A percentile compares a stretch with the other conserved stretches of the same genome.
Conservation (phyloP, 176 grass and related monocot genomes). For the Coix lacrymajobi region DNA sequence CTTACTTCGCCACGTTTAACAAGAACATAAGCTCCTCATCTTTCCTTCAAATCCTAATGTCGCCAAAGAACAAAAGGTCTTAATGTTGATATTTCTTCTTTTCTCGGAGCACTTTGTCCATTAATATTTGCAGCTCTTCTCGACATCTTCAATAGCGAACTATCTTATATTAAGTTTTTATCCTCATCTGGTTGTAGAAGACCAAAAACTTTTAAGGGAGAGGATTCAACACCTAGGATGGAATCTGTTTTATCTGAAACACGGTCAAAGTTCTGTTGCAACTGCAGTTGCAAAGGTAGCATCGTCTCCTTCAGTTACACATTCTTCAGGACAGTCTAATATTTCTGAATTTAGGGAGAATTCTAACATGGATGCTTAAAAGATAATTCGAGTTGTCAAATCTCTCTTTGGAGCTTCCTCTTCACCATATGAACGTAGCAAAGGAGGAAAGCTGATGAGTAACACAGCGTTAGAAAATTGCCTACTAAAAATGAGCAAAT, state of each 20-base stretch:
- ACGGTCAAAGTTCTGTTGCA: conserved; percentile 49
- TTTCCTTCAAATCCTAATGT: too few relatives aligned
- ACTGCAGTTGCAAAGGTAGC: conserved; percentile 18
- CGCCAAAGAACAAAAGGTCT: too few relatives aligned
- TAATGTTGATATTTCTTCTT: too few relatives aligned
- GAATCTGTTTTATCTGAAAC: conserved; percentile 66
- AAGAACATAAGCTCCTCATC: too few relatives aligned
- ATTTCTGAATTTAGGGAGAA: conserved; percentile 25
- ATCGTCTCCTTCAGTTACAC: conserved; percentile 29
- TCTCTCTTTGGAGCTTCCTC: conserved; percentile 40
- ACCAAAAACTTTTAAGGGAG: conserved; percentile 71
- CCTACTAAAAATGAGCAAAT: conserved; percentile 80
- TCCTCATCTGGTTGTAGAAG: conserved; percentile 47
- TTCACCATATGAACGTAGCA: conserved; percentile 10
- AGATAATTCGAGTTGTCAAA: conserved; percentile 26
- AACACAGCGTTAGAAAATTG: conserved; percentile 17
- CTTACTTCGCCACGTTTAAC: too few relatives aligned
- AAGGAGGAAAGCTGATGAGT: background rate
- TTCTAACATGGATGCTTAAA: conserved; percentile 10
- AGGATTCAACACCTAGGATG: conserved; percentile 73
- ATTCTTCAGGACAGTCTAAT: conserved; percentile 15
- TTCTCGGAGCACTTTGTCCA: background rate
- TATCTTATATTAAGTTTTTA: conserved; percentile 4
- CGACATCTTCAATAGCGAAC: background rate
- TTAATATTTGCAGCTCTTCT: background rate